Evolutionary conservation across 768 basidiomycete genomes (phyloP), one percentile per base, ranked within the genome.

Genomic region (Boletus fagicola): DNA sequence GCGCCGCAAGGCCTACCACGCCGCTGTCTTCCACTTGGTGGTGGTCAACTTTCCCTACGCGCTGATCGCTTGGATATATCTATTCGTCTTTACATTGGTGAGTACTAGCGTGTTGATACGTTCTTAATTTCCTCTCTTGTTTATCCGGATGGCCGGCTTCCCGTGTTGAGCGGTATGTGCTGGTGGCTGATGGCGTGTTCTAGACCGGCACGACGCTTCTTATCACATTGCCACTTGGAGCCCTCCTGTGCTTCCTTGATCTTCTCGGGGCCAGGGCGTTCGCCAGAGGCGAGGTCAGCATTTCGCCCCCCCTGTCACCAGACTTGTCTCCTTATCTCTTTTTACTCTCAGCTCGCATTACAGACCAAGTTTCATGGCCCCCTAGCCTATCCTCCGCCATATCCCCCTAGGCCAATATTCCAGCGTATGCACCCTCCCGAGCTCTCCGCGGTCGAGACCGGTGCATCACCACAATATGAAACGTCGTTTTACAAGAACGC

Each of bases 1-100:
- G 64, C 53, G 61, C 18, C 75, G 73, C 58, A 73, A 63, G 57
- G 77, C 78, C n/a, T 92, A 92, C 65, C 88, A 86, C 62, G 70
- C 77, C 26, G 75, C 88, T 0, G 70, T 88, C 28, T 80, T 90
- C 53, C 91, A 93, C 68, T 77, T 93, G 22, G 67, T 84, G 42
- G 75, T 88, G 26, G 47, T 92, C 63, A 92, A 93, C 71, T 90
- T 93, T 65, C 90, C 90, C 0, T 92, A 82, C 63, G 88, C 88
- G 16, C 72, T 92, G 57, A 67, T 76, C n/a, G 86, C 88, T n/a
- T 92, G 87, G 85, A 67, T 90, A 11, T 92, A 83, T 67, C 75
- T 89, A 16, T 90, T 92, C 63, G 83, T 90, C 12, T 88, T 92
- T 64, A 92, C 90, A 0, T 73, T 93, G 71, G 90, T 91, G 64